A percentile compares a stretch with the other conserved stretches of the same genome.
These are phyloP conservation scores for Neurospora sublineolata DNA, from an alignment of 495 filamentous ascomycete genomes.

Conservation along the genomic window DNA sequence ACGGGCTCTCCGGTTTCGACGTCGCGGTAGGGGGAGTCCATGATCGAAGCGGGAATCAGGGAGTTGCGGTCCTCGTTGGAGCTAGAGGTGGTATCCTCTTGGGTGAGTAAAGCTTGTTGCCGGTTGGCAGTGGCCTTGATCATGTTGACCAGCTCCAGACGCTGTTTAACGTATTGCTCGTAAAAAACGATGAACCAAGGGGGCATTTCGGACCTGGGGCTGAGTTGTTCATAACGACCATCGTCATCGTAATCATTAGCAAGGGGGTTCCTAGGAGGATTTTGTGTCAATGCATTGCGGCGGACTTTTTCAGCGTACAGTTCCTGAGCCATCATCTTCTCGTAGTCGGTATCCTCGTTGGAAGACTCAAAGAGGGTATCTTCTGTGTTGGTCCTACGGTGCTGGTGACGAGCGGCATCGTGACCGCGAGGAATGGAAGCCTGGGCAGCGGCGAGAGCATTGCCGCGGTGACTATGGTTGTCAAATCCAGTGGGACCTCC, in stretches of 20 bases:
- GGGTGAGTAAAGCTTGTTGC: conserved; percentile 1
- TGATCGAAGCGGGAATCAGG: conserved; percentile 4
- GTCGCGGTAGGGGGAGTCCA: conserved; percentile 25
- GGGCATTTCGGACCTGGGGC: conserved; percentile 36
- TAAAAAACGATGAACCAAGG: conserved; percentile 45
- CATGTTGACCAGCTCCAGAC: conserved; percentile 37
- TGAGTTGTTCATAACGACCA: conserved; percentile 4
- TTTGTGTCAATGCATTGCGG: not conserved
- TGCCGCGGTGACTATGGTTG: conserved; percentile 6
- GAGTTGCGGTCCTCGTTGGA: conserved; percentile 17
- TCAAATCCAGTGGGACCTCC: conserved; percentile 37
- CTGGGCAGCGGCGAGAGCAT: not conserved
- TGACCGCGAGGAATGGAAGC: not conserved
- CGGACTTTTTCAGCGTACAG: conserved; percentile 23
- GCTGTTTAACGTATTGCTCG: conserved; percentile 42
- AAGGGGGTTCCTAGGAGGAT: conserved; percentile 8
- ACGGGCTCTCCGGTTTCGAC: conserved; percentile 30
- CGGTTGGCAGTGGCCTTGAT: conserved; percentile 18
- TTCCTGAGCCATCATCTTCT: conserved; percentile 32
- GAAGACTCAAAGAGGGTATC: conserved; percentile 18
- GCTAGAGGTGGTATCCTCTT: conserved; percentile 2
- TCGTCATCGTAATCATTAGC: conserved; percentile 13
- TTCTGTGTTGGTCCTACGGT: conserved; percentile 18
- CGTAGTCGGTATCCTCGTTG: conserved; percentile 22
- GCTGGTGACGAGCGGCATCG: conserved; percentile 6